A percentile compares a stretch with the other conserved stretches of the same genome.
These are phyloP conservation scores for Ulota crispa DNA, from an alignment of 225 moss, liverwort and hornwort species.

Conservation along the genomic window DNA sequence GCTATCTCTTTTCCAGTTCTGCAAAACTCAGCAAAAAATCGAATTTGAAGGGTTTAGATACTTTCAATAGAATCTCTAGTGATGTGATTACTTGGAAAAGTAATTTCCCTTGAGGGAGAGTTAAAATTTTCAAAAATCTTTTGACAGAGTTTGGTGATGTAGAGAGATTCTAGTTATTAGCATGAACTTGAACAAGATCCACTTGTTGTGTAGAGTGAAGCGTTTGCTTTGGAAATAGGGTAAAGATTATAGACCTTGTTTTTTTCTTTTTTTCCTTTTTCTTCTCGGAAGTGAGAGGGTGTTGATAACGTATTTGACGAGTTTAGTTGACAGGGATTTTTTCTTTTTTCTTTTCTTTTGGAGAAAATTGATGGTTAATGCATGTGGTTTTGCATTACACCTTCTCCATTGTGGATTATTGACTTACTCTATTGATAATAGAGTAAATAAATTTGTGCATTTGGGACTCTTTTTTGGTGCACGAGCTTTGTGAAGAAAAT, in stretches of 20 bases:
- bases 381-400: background rate
- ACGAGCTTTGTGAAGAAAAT: background rate
- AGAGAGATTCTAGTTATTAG: background rate
- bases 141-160: conserved; percentile 8
- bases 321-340: conserved; percentile 12
- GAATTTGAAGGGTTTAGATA: background rate
- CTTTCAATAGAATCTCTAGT: background rate
- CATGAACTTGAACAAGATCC: conserved; percentile 6
- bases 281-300: background rate
- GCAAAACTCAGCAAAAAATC: background rate
- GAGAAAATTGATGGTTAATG: conserved; percentile 5
- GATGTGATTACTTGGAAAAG: conserved; percentile 6
- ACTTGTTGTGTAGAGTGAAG: background rate
- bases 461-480: background rate
- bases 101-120: background rate
- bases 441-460: background rate
- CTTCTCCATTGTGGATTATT: background rate
- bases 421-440: background rate
- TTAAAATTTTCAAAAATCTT: background rate
- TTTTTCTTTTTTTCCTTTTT: too few species aligned
- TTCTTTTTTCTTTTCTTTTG: background rate
- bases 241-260: background rate
- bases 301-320: background rate
- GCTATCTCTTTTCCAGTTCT: background rate
- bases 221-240: conserved; percentile 10